Evolutionary conservation across 2,329 filamentous ascomycete species (phyloP).

Genomic region (Aspergillus ruber): DNA sequence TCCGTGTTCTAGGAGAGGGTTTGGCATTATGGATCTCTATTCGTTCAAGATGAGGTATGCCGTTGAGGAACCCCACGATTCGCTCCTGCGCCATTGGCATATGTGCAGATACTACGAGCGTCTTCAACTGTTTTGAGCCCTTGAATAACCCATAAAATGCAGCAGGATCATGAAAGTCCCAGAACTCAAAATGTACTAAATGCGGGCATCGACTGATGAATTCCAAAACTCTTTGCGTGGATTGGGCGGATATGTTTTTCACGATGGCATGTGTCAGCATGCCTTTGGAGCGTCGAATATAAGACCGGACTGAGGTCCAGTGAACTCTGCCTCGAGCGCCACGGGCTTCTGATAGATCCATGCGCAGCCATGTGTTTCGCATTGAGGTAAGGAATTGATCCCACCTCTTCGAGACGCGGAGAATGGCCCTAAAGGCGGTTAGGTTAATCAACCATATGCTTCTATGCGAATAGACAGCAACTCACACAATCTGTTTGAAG

Average conservation of each 20-base stretch:
- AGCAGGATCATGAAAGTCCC: conserved; percentile 11
- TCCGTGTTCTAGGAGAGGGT: conserved; percentile 5
- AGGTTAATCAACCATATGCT: conserved; percentile 1
- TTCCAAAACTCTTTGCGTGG: conserved; percentile 20
- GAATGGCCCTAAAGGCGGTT: conserved; percentile 31
- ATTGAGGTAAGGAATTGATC: conserved; percentile 43
- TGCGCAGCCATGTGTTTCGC: conserved; percentile 44
- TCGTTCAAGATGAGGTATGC: conserved; percentile 22
- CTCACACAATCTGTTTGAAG: conserved; percentile 46
- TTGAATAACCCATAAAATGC: conserved; percentile 22
- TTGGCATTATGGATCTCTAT: conserved; percentile 19
- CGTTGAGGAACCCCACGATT: conserved; percentile 18
- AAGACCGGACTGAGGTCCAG: conserved; percentile 27
- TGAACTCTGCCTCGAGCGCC: conserved; percentile 38
- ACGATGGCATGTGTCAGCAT: conserved; percentile 27
- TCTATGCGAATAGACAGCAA: background rate
- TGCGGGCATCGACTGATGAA: conserved; percentile 29
- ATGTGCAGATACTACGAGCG: conserved; percentile 18
- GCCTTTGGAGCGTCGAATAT: conserved; percentile 29
- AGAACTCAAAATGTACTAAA: conserved; percentile 27
- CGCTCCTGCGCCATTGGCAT: conserved; percentile 18
- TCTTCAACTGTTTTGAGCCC: conserved; percentile 17
- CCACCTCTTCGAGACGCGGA: conserved; percentile 54
- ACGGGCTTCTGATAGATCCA: conserved; percentile 47
- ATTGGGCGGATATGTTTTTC: conserved; percentile 21